Evolutionary conservation across 2,329 filamentous ascomycete species (phyloP).

Genomic region (Pestalotiopsis sp.): DNA sequence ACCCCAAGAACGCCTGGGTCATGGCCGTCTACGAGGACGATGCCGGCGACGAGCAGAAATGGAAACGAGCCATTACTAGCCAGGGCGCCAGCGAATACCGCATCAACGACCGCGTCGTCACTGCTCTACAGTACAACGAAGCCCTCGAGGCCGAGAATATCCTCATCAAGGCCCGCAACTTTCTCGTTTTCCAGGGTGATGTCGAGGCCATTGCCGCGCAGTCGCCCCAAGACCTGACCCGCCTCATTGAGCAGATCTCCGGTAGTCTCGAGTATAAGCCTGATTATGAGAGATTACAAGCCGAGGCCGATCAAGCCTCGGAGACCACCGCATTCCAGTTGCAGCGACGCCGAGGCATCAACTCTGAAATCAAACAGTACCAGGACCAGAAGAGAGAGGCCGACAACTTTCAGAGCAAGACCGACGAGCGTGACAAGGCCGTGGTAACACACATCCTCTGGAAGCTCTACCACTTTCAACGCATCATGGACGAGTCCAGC

Average conservation of each 20-base stretch:
- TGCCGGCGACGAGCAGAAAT: slow-evolving; percentile 89
- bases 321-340: slow-evolving; percentile 90
- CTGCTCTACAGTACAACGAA: slow-evolving; percentile 90
- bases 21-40: slow-evolving; percentile 99
- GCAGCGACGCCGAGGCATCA: slow-evolving; percentile 88
- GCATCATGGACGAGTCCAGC: slow-evolving; percentile 88
- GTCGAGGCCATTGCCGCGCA: slow-evolving; percentile 97
- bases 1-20: slow-evolving; percentile 96
- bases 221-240: slow-evolving; percentile 89
- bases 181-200: slow-evolving; percentile 97
- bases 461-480: slow-evolving; percentile 96
- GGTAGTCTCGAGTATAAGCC: slow-evolving; percentile 93
- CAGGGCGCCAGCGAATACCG: slow-evolving; percentile 91
- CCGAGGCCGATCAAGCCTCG: slow-evolving; percentile 80
- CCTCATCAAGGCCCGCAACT: slow-evolving; percentile 96
- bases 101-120: slow-evolving; percentile 91
- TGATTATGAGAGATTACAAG: slow-evolving; percentile 90
- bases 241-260: slow-evolving; percentile 95
- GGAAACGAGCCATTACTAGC: slow-evolving; percentile 93
- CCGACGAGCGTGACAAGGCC: slow-evolving; percentile 86
- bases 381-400: slow-evolving; percentile 96
- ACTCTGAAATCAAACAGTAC: slow-evolving; percentile 97
- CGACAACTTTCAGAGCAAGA: slow-evolving; percentile 89
- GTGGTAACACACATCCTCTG: slow-evolving; percentile 93
- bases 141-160: slow-evolving; percentile 93